A percentile compares a stretch with the other conserved stretches of the same genome.
These are phyloP conservation scores for Hymenoscyphus repandus DNA, from an alignment of 2,329 filamentous ascomycete genomes.

Conservation along the genomic window DNA sequence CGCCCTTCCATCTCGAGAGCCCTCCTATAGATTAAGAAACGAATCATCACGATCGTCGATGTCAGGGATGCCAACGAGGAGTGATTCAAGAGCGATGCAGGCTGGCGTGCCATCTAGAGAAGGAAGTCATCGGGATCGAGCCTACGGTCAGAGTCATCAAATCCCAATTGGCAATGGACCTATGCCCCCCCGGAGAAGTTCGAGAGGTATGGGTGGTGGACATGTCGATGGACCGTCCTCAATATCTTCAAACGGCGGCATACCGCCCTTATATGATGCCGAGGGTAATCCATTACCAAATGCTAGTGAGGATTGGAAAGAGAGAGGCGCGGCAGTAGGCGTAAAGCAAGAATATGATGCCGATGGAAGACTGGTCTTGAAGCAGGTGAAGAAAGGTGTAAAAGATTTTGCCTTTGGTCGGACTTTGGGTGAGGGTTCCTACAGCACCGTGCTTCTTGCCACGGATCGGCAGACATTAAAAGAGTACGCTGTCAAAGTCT, in stretches of 20 bases:
- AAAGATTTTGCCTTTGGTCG: conserved; percentile 93
- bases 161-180: conserved; percentile 50
- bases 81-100: conserved; percentile 59
- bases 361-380: conserved; percentile 73
- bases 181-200: conserved; percentile 70
- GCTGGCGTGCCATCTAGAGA: conserved; percentile 61
- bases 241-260: conserved; percentile 26
- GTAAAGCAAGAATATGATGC: conserved; percentile 79
- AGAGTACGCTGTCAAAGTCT: conserved; percentile 96
- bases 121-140: conserved; percentile 61
- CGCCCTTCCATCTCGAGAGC: conserved; percentile 33
- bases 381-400: conserved; percentile 92
- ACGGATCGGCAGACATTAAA: conserved; percentile 91
- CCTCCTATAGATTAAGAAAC: conserved; percentile 49
- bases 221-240: conserved; percentile 34
- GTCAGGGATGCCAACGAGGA: conserved; percentile 48
- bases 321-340: conserved; percentile 83
- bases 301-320: conserved; percentile 92
- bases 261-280: conserved; percentile 42
- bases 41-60: conserved; percentile 55
- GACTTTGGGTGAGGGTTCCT: conserved; percentile 90
- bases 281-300: conserved; percentile 50
- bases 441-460: conserved; percentile 90
- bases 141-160: conserved; percentile 57
- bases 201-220: conserved; percentile 61